Evolutionary conservation across 345 rosid species (phyloP).

Genomic region (Anacardium occidentale): DNA sequence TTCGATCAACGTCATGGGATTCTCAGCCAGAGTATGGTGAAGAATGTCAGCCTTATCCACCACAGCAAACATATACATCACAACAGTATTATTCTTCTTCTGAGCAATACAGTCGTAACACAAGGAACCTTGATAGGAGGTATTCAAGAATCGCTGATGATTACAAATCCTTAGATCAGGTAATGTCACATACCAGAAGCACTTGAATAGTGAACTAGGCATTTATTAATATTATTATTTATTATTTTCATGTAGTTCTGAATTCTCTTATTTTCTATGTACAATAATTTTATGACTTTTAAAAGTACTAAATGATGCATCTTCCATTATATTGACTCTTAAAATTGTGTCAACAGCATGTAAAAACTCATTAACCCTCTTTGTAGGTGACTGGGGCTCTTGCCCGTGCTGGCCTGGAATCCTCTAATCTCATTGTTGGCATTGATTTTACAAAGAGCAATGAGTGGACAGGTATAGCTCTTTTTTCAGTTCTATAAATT

Average conservation of each 20-base stretch:
- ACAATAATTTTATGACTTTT: too few species aligned
- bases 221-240: too few species aligned
- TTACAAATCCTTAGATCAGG: slow-evolving; percentile 80
- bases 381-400: slow-evolving; percentile 87
- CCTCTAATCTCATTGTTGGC: slow-evolving; percentile 97
- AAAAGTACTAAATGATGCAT: not conserved
- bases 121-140: slow-evolving; percentile 61
- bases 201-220: not conserved
- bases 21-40: slow-evolving; percentile 39
- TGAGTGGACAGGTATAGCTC: slow-evolving; percentile 85
- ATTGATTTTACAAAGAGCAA: slow-evolving; percentile 98
- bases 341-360: not conserved
- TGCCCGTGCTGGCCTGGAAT: slow-evolving; percentile 81
- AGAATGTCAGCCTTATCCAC: slow-evolving; percentile 41
- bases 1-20: slow-evolving; percentile 39
- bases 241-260: not conserved
- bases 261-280: not conserved
- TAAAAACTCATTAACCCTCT: not conserved
- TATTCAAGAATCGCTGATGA: slow-evolving; percentile 75
- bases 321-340: not conserved
- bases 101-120: slow-evolving; percentile 33
- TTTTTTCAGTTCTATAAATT: slow-evolving; percentile 21
- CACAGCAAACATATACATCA: slow-evolving; percentile 33
- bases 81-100: slow-evolving; percentile 34
- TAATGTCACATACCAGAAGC: slow-evolving; percentile 19